These are phyloP conservation scores for Diophrys sp. DNA, from an alignment of 73 alveolate genomes.

Conservation along the genomic window DNA sequence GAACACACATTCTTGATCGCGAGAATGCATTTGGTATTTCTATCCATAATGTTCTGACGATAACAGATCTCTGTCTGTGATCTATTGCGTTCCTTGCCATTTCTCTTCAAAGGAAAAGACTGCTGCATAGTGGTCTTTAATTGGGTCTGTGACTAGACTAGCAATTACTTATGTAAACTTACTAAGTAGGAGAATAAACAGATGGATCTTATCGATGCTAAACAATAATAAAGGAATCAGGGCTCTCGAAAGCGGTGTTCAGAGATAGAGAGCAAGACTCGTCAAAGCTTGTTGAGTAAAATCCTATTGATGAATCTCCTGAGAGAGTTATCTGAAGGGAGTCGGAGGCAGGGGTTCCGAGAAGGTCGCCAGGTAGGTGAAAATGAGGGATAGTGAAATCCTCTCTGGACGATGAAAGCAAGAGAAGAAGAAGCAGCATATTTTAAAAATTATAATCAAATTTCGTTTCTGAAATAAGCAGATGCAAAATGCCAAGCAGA, in stretches of 20 bases:
- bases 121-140: neutral
- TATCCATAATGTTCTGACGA: conserved; percentile 7
- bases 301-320: conserved; percentile 39
- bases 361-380: neutral
- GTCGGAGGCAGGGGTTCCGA: conserved; percentile 3
- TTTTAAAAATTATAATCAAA: too few relatives aligned
- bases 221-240: neutral
- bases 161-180: neutral
- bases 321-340: neutral
- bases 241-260: conserved; percentile 1
- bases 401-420: neutral
- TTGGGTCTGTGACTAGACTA: conserved; percentile 22
- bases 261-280: conserved; percentile 16
- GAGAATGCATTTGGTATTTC: neutral
- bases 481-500: neutral
- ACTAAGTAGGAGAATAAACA: neutral
- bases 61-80: conserved; percentile 5
- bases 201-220: conserved; percentile 2
- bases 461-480: neutral
- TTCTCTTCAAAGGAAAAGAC: neutral
- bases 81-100: neutral
- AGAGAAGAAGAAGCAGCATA: too few relatives aligned
- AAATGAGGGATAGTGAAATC: neutral
- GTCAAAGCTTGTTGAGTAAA: conserved; percentile 21
- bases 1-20: conserved; percentile 22